A percentile compares a stretch with the other conserved stretches of the same genome.
These are phyloP conservation scores for Cutaneotrichosporon sp. DNA, from an alignment of 1,284 basidiomycete species.

Conservation along the genomic window DNA sequence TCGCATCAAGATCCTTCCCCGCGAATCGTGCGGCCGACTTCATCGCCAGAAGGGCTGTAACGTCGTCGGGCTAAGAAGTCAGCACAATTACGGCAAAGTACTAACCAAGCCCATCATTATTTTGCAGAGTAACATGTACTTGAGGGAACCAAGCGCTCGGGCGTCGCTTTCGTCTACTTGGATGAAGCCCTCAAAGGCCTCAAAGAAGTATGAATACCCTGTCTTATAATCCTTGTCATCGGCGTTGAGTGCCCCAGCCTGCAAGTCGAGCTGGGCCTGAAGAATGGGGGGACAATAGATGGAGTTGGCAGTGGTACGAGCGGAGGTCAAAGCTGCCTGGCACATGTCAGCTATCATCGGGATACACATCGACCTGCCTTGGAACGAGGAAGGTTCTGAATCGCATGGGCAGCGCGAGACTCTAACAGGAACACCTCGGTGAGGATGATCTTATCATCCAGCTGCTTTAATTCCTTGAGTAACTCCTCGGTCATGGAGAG, in stretches of 20 bases:
- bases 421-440: constrained; percentile 95
- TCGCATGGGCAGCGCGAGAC: constrained; percentile 81
- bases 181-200: constrained; percentile 88
- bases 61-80: constrained; percentile 78
- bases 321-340: constrained; percentile 82
- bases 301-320: constrained; percentile 89
- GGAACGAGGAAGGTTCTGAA: constrained; percentile 88
- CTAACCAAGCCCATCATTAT: constrained; percentile 91
- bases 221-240: constrained; percentile 98
- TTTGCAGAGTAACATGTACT: constrained; percentile 97
- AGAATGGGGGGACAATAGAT: constrained; percentile 95
- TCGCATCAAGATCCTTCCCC: constrained; percentile 76
- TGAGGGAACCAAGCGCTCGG: constrained; percentile 71
- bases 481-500: constrained; percentile 76
- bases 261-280: constrained; percentile 87
- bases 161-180: constrained; percentile 51
- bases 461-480: constrained; percentile 80
- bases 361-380: constrained; percentile 56
- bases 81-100: constrained; percentile 8
- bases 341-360: not conserved
- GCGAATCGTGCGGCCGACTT: constrained; percentile 86
- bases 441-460: constrained; percentile 97
- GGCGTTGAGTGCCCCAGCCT: constrained; percentile 86
- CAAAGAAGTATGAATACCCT: constrained; percentile 96
- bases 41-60: constrained; percentile 74